phyloP scores from a whole-genome alignment of 1,139 yeast genomes.

The Pneumocystis sp. region DNA sequence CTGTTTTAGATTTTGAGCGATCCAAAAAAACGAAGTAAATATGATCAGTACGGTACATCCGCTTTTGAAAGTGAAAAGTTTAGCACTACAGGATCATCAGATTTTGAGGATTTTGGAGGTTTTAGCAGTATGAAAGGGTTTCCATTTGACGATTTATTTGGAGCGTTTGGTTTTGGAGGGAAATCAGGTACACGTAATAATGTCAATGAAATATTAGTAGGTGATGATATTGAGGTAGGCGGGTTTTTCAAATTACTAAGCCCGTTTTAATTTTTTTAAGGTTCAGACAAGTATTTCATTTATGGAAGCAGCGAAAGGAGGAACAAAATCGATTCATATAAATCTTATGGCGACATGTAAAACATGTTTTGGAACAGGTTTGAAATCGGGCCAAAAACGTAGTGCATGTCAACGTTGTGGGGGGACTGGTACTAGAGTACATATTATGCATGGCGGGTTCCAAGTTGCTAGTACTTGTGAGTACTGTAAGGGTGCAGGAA shows the following conservation, averaged over 20 bases:
- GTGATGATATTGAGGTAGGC: slow-evolving; percentile 63
- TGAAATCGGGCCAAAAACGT: slow-evolving; percentile 62
- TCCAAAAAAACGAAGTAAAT: slow-evolving; percentile 73
- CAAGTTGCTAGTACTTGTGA: slow-evolving; percentile 92
- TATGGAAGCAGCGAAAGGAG: slow-evolving; percentile 79
- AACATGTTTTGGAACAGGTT: slow-evolving; percentile 72
- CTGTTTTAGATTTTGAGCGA: slow-evolving; percentile 46
- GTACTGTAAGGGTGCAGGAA: slow-evolving; percentile 81
- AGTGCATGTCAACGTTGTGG: slow-evolving; percentile 76
- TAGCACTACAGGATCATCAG: slow-evolving; percentile 27
- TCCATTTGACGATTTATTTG: slow-evolving; percentile 74
- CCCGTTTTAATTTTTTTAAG: not conserved
- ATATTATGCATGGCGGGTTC: slow-evolving; percentile 79
- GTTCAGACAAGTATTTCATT: slow-evolving; percentile 55
- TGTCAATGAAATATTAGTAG: slow-evolving; percentile 36
- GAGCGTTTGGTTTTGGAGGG: slow-evolving; percentile 49
- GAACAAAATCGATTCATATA: slow-evolving; percentile 49
- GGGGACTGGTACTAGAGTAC: slow-evolving; percentile 86
- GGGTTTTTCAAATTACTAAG: not conserved
- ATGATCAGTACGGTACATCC: slow-evolving; percentile 79
- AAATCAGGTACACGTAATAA: slow-evolving; percentile 23
- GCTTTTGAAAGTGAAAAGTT: slow-evolving; percentile 60
- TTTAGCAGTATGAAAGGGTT: slow-evolving; percentile 23
- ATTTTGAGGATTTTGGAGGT: slow-evolving; percentile 19
- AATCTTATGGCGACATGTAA: slow-evolving; percentile 63